Evolutionary conservation across 2,329 filamentous ascomycete species (phyloP).

Genomic region (Trichoderma arundinaceum): DNA sequence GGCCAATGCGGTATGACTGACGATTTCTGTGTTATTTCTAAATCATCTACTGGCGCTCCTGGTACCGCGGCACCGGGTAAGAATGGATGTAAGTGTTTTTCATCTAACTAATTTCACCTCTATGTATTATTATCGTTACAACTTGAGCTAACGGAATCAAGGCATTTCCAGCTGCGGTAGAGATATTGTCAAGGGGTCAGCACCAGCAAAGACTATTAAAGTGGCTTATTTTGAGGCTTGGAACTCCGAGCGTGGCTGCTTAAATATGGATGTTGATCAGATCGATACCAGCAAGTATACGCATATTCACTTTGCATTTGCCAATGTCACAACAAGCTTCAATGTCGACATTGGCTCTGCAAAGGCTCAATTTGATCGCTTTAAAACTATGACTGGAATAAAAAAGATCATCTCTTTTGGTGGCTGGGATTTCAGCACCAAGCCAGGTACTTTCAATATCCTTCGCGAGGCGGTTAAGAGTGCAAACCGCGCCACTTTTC

Average conservation of each 20-base stretch:
- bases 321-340: conserved; percentile 36
- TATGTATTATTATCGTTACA: not conserved
- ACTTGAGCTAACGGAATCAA: conserved; percentile 26
- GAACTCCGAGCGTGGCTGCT: conserved; percentile 40
- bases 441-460: conserved; percentile 38
- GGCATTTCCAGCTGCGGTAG: conserved; percentile 44
- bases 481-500: conserved; percentile 47
- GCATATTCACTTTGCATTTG: conserved; percentile 45
- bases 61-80: conserved; percentile 39
- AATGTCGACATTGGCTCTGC: conserved; percentile 34
- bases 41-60: conserved; percentile 39
- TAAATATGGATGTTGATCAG: conserved; percentile 41
- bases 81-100: conserved; percentile 34
- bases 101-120: too few species aligned
- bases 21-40: conserved; percentile 50
- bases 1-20: conserved; percentile 53
- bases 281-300: conserved; percentile 39
- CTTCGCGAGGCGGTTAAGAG: conserved; percentile 41
- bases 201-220: conserved; percentile 37
- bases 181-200: conserved; percentile 40
- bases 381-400: conserved; percentile 39
- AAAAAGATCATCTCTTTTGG: conserved; percentile 47
- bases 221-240: conserved; percentile 46
- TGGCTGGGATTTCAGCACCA: conserved; percentile 44
- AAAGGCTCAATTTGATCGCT: conserved; percentile 41